phyloP scores from a whole-genome alignment of 768 basidiomycete species.

The Tulasnella sp. region DNA sequence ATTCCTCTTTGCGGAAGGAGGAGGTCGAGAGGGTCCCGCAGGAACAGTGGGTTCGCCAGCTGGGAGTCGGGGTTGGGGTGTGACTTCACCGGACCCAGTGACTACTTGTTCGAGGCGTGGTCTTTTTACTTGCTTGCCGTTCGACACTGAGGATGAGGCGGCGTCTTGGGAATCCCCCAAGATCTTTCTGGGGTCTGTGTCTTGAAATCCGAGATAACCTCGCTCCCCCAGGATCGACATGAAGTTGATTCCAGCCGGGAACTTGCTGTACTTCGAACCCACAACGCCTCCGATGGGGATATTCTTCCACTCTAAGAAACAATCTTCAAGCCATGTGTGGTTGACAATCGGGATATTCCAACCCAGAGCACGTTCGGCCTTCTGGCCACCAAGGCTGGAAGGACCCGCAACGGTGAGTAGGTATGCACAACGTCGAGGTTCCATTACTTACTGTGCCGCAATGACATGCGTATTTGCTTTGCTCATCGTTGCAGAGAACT shows the following conservation, averaged over 20 bases:
- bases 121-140: not conserved
- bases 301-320: constrained; percentile 69
- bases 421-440: not conserved
- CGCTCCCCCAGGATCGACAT: constrained; percentile 43
- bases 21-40: not conserved
- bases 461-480: constrained; percentile 74
- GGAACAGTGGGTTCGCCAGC: not conserved
- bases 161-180: not conserved
- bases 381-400: constrained; percentile 47
- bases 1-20: not conserved
- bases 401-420: constrained; percentile 30
- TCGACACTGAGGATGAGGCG: not conserved
- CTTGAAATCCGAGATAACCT: constrained; percentile 32
- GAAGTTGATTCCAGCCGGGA: constrained; percentile 67
- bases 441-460: constrained; percentile 66
- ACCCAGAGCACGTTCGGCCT: constrained; percentile 65
- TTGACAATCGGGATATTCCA: constrained; percentile 89
- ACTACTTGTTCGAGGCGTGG: not conserved
- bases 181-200: constrained; percentile 19
- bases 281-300: constrained; percentile 19
- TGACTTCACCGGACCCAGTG: not conserved
- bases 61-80: not conserved
- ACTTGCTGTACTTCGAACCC: constrained; percentile 51
- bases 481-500: constrained; percentile 79
- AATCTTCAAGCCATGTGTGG: constrained; percentile 89